These are phyloP conservation scores for Apiotrichum porosum DNA, from an alignment of 1,284 basidiomycete species.

Conservation along the genomic window DNA sequence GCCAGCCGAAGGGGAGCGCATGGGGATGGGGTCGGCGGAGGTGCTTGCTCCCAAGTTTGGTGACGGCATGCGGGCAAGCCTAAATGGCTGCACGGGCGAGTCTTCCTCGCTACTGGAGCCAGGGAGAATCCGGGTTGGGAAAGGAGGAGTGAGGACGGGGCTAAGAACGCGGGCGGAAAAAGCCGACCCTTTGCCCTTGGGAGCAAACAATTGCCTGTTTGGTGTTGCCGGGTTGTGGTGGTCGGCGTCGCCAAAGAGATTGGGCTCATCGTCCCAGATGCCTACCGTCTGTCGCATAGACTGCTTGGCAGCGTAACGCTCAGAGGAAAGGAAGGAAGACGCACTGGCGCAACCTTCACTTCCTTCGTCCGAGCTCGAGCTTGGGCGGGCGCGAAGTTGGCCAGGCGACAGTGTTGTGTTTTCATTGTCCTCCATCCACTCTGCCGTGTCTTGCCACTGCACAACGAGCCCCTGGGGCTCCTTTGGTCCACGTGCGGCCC, in stretches of 20 bases:
- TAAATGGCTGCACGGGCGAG: slow-evolving; percentile 8
- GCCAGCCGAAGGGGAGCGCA: slow-evolving; percentile 10
- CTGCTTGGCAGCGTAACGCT: slow-evolving; percentile 24
- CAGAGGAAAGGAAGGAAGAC: slow-evolving; percentile 29
- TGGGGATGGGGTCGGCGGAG: neutral
- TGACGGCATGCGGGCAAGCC: neutral
- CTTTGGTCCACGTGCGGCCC: neutral
- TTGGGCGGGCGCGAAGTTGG: too few relatives aligned
- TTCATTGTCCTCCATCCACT: slow-evolving; percentile 6
- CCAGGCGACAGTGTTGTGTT: too few relatives aligned
- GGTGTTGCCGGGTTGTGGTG: slow-evolving; percentile 18
- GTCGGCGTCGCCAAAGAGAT: slow-evolving; percentile 13
- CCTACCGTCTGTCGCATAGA: too few relatives aligned
- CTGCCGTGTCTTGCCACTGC: neutral
- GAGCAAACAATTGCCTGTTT: slow-evolving; percentile 18
- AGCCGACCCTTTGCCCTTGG: too few relatives aligned
- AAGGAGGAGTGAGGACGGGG: neutral
- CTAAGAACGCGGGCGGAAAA: too few relatives aligned
- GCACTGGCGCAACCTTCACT: slow-evolving; percentile 37
- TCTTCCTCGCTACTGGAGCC: neutral
- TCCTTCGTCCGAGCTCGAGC: slow-evolving; percentile 24
- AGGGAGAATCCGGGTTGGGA: neutral
- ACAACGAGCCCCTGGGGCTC: neutral
- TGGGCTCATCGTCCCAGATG: slow-evolving; percentile 26
- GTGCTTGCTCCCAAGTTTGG: neutral